Evolutionary conservation across 1,284 basidiomycete genomes (phyloP).

Genomic region (Cryptococcus amylolentus): DNA sequence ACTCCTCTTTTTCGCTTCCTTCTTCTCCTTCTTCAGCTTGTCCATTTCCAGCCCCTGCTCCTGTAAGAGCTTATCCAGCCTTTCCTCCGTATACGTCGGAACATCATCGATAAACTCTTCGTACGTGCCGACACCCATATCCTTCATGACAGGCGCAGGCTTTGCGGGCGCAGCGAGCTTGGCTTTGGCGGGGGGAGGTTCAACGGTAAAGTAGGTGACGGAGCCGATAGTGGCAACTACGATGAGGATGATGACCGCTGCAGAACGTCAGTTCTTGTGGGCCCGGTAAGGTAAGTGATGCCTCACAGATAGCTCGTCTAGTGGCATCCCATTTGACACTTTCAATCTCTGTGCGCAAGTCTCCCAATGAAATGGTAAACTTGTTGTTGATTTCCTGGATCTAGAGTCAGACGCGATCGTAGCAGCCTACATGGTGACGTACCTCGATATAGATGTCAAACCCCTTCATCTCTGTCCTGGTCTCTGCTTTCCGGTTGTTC

Average conservation of each 20-base stretch:
- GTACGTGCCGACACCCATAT: constrained; percentile 38
- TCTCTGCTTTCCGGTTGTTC: constrained; percentile 89
- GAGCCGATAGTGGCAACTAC: constrained; percentile 35
- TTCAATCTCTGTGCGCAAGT: constrained; percentile 80
- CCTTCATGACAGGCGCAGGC: constrained; percentile 26
- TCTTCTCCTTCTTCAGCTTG: constrained; percentile 7
- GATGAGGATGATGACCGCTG: constrained; percentile 43
- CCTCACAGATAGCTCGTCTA: constrained; percentile 74
- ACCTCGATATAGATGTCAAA: constrained; percentile 89
- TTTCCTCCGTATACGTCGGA: constrained; percentile 23
- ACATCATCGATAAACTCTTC: constrained; percentile 34
- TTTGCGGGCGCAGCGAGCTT: neutral
- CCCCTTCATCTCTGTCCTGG: constrained; percentile 79
- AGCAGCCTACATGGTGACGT: constrained; percentile 10
- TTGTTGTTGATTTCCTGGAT: constrained; percentile 77
- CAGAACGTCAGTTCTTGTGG: neutral
- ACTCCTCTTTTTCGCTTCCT: constrained; percentile 7
- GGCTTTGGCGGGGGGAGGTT: neutral
- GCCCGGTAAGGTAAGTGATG: neutral
- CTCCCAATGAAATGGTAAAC: constrained; percentile 75
- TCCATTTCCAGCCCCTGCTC: constrained; percentile 21
- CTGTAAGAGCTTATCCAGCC: constrained; percentile 26
- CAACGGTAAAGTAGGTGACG: constrained; percentile 6
- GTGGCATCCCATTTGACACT: constrained; percentile 89
- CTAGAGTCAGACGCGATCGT: too few species aligned